Evolutionary conservation across 176 grass and related monocot genomes (phyloP).

Genomic region (Lolium perenne): DNA sequence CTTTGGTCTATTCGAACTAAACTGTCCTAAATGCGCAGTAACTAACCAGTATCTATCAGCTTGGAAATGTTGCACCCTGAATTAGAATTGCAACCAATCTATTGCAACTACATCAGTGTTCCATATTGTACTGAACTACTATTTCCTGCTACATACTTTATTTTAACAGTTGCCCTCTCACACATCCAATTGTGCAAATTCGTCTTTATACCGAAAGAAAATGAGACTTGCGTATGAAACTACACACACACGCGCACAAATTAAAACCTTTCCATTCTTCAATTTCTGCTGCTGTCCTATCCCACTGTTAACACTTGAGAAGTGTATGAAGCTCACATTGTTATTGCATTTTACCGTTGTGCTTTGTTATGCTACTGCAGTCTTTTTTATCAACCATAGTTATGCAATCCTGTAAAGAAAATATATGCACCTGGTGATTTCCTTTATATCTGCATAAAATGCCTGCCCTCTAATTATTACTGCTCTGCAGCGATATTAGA

Average conservation of each 20-base stretch:
- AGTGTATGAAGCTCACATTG: conserved; percentile 16
- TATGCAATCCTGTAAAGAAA: conserved; percentile 13
- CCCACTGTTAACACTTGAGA: neutral
- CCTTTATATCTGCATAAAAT: conserved; percentile 34
- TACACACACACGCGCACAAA: neutral
- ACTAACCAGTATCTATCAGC: neutral
- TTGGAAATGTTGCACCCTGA: conserved; percentile 23
- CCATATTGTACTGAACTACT: conserved; percentile 25
- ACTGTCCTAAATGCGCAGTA: conserved; percentile 15
- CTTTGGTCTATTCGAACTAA: neutral
- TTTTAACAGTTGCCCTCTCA: conserved; percentile 1
- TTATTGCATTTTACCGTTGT: conserved; percentile 19
- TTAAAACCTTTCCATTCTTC: conserved; percentile 1
- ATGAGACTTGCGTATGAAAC: neutral
- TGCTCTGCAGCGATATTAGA: conserved; percentile 73
- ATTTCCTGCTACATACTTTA: conserved; percentile 19
- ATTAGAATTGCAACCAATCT: conserved; percentile 4
- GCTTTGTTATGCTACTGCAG: conserved; percentile 26
- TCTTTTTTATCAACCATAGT: conserved; percentile 27
- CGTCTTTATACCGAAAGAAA: neutral
- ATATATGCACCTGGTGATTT: neutral
- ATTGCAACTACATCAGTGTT: neutral
- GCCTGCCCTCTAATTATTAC: conserved; percentile 20
- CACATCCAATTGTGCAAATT: conserved; percentile 3
- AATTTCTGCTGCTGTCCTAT: neutral